Base-by-base conservation (phyloP, 495 filamentous ascomycete species). In the Articulospora tetracladia region DNA sequence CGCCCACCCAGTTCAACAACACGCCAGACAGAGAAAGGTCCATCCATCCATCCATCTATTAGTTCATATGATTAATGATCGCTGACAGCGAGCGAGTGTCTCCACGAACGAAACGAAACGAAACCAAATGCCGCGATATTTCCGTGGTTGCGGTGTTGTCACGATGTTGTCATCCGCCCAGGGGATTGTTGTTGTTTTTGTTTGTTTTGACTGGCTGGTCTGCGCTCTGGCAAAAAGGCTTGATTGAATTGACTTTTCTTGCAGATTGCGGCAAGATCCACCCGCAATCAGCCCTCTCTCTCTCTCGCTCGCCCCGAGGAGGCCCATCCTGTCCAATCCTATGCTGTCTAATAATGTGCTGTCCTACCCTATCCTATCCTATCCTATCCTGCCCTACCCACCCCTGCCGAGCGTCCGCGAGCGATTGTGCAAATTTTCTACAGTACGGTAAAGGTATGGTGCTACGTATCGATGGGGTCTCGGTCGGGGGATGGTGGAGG, bases 391-490 rank as follows among this genome's bases (percentile, higher is more conserved):
- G 30, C 30, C 6, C 30, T 7, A 7, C 30, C 30, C 30, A 44
- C 39, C 39, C 39, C 39, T 44, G 39, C 17, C 8, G 17, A 44
- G 4, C n/a, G n/a, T n/a, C n/a, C n/a, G n/a, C n/a, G n/a, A n/a
- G n/a, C n/a, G n/a, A n/a, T n/a, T n/a, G n/a, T 44, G 39, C 39
- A 44, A 44, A 44, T 44, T 44, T 44, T 44, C 39, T 44, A n/a
- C n/a, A n/a, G n/a, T n/a, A n/a, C n/a, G n/a, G n/a, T n/a, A n/a
- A n/a, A n/a, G n/a, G n/a, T n/a, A n/a, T n/a, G n/a, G n/a, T n/a
- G n/a, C n/a, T n/a, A n/a, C n/a, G n/a, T n/a, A 44, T 44, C n/a
- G 39, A 44, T 44, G 39, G 39, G 39, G 39, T 44, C 39, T n/a
- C 15, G 7, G 39, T n/a, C n/a, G n/a, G n/a, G n/a, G n/a, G n/a